These are phyloP conservation scores for Aleurites moluccanus DNA, from an alignment of 441 rosid species.

Conservation along the genomic window DNA sequence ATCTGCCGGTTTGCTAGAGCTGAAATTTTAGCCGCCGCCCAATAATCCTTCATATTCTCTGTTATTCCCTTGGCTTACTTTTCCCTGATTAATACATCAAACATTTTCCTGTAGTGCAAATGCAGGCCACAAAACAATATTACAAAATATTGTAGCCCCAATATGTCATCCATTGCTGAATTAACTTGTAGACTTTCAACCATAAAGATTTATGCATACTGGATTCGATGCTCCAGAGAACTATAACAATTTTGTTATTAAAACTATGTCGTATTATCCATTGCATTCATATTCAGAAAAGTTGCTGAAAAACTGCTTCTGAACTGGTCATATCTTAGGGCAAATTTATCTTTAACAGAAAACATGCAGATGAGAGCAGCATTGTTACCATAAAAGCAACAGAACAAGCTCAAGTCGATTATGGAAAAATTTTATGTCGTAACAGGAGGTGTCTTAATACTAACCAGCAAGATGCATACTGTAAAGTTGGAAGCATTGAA, in stretches of 20 bases:
- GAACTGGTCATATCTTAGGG: not conserved
- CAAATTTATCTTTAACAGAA: not conserved
- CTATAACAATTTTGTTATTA: no score
- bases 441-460: not conserved
- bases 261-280: no score
- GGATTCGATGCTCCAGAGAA: no score
- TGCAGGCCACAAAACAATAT: no score
- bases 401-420: not conserved
- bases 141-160: no score
- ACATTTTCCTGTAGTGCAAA: no score
- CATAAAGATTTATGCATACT: no score
- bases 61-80: not conserved
- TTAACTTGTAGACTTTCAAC: no score
- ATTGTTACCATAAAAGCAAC: not conserved
- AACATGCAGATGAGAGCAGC: not conserved
- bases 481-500: not conserved
- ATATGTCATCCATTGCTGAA: no score
- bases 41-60: not conserved
- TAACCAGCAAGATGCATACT: not conserved
- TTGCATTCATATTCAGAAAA: no score
- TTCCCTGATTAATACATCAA: not conserved
- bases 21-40: not conserved
- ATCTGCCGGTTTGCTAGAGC: not conserved
- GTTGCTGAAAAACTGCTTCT: no score
- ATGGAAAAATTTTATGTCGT: not conserved